Base-by-base conservation (phyloP, 345 rosid species). In the Sonneratia caseolaris region DNA sequence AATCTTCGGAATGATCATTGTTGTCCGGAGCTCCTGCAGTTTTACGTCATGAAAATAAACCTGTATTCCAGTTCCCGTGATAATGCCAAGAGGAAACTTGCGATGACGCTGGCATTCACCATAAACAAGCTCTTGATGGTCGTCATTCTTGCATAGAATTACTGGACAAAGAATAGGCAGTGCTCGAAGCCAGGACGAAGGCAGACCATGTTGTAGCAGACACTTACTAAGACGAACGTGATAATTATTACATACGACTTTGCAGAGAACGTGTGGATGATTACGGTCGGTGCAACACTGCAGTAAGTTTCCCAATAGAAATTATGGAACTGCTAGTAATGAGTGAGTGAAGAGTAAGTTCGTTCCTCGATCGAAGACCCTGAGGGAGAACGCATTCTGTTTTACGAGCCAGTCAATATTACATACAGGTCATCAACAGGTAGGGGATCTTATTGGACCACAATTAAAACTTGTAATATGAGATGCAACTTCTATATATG, bases 71-170 rank as follows among this genome's bases (percentile, higher is more conserved):
- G 97, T 96, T 74, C 98, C 98, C 3, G 84, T 91, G 82, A 94
- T 94, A 78, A 94, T 94, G 97, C 98, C 97, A 94, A 91, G 72
- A 94, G 95, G 83, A 91, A 94, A 83, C 91, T 94, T 36, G 98
- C 97, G 72, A 91, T 89, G 57, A 94, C 62, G 47, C 97, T 88
- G 69, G 98, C 96, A 32, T 91, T 85, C 13, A 90, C 93, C 98
- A 94, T 91, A 96, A 91, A 91, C 91, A 91, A 77, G 87, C 98
- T 94, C 85, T 91, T 97, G 1, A 94, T 97, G 3, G 91, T 93
- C 0, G 96, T 88, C 70, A 94, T 96, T 74, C 98, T 84, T 18
- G 93, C 95, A n/a, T 90, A 91, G 61, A 91, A 96, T 82, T 95
- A 87, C 70, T 91, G 80, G 36, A 94, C 97, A 71, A 90, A 88